Conservation (phyloP, 2,329 filamentous ascomycete species). For the Aspergillus transmontanensis region DNA sequence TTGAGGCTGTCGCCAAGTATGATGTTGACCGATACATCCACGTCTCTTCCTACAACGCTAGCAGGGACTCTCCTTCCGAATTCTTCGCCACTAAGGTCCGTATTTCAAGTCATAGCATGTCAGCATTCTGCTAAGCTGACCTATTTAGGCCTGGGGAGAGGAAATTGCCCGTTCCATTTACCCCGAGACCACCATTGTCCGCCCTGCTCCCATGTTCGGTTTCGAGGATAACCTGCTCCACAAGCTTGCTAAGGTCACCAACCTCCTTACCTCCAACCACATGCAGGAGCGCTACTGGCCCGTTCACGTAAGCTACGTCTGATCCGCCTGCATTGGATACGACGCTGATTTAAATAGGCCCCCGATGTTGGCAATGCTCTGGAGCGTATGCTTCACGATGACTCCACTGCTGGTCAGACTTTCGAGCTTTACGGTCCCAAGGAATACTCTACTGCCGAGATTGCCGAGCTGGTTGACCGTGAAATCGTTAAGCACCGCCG, state of each 20-base stretch:
- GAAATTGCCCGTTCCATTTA: slow-evolving; percentile 83
- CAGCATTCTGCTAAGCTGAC: slow-evolving; percentile 21
- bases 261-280: slow-evolving; percentile 87
- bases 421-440: slow-evolving; percentile 94
- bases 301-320: slow-evolving; percentile 69
- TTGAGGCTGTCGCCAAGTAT: slow-evolving; percentile 93
- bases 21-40: slow-evolving; percentile 97
- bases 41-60: slow-evolving; percentile 91
- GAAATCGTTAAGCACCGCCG: slow-evolving; percentile 89
- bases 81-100: slow-evolving; percentile 87
- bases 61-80: slow-evolving; percentile 76
- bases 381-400: slow-evolving; percentile 87
- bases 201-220: slow-evolving; percentile 90
- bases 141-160: slow-evolving; percentile 70
- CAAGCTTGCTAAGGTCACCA: slow-evolving; percentile 76
- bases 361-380: slow-evolving; percentile 89
- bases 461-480: slow-evolving; percentile 82
- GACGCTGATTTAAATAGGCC: slow-evolving; percentile 53
- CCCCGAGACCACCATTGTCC: slow-evolving; percentile 95
- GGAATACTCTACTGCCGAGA: slow-evolving; percentile 86
- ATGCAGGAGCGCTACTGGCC: slow-evolving; percentile 90
- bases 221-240: slow-evolving; percentile 92
- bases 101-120: not conserved
- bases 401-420: slow-evolving; percentile 85
- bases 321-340: slow-evolving; percentile 10